These are phyloP conservation scores for Liquidambar formosana DNA, from an alignment of 164 flowering plant genomes.

Conservation along the genomic window DNA sequence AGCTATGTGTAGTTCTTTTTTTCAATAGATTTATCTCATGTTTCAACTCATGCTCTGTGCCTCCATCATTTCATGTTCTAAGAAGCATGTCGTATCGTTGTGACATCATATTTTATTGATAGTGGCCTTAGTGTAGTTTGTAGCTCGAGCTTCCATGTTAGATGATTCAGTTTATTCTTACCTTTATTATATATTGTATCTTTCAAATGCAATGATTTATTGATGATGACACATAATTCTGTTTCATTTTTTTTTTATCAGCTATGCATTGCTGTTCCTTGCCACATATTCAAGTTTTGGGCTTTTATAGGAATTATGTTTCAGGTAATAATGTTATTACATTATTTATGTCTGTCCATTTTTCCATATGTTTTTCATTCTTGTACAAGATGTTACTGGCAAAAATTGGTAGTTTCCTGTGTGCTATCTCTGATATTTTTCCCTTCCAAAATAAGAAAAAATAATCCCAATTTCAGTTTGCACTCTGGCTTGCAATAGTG, in stretches of 20 bases:
- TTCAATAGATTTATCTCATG: no score
- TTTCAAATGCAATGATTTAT: background rate
- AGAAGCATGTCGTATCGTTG: no score
- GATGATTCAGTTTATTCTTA: background rate
- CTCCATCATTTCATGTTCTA: no score
- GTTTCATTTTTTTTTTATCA: conserved; percentile 27
- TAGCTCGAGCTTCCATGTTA: background rate
- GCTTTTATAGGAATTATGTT: conserved; percentile 90
- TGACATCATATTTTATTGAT: no score
- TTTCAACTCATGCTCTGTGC: no score
- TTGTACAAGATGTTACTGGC: no score
- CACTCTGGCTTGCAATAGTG: background rate
- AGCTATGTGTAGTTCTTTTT: no score
- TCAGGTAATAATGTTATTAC: conserved; percentile 50
- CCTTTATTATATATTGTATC: background rate
- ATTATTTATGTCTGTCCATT: background rate
- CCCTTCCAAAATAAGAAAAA: background rate
- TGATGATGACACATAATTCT: conserved; percentile 1
- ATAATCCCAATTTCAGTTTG: background rate
- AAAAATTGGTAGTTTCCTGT: no score
- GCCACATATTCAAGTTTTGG: conserved; percentile 94
- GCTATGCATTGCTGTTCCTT: conserved; percentile 93
- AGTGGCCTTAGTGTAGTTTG: no score
- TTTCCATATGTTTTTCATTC: no score
- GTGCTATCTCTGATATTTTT: no score